phyloP scores from a whole-genome alignment of 1,139 yeast species.

The Saccharomyces hybrid region DNA sequence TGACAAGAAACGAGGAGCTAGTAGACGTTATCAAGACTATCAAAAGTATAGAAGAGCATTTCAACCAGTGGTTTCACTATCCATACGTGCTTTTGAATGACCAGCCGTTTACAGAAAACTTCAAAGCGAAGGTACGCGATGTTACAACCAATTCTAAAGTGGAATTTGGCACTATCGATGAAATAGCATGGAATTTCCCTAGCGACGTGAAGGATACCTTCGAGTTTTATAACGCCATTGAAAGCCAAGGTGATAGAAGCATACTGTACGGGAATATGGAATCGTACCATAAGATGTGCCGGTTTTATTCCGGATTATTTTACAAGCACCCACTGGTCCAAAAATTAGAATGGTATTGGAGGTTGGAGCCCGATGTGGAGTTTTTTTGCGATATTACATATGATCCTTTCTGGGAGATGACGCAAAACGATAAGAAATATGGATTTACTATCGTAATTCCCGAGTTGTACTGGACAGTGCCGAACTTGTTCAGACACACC shows the following conservation, averaged over 20 bases:
- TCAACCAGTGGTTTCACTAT: slow-evolving; percentile 83
- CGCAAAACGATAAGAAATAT: slow-evolving; percentile 56
- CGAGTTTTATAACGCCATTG: slow-evolving; percentile 42
- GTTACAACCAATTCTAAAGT: slow-evolving; percentile 45
- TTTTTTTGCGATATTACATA: slow-evolving; percentile 85
- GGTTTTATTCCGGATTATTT: slow-evolving; percentile 34
- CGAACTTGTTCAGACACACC: slow-evolving; percentile 69
- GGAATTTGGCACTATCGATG: slow-evolving; percentile 23
- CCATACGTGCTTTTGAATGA: slow-evolving; percentile 87
- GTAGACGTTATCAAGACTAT: slow-evolving; percentile 63
- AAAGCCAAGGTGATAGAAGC: slow-evolving; percentile 70
- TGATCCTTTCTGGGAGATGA: slow-evolving; percentile 85
- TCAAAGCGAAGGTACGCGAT: slow-evolving; percentile 43
- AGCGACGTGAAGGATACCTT: slow-evolving; percentile 15
- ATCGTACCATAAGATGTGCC: slow-evolving; percentile 63
- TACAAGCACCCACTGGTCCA: slow-evolving; percentile 63
- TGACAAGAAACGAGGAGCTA: slow-evolving; percentile 70
- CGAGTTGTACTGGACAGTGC: slow-evolving; percentile 73
- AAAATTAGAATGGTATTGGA: slow-evolving; percentile 83
- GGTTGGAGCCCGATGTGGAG: slow-evolving; percentile 86
- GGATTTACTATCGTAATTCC: slow-evolving; percentile 75
- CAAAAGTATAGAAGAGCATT: slow-evolving; percentile 69
- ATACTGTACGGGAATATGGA: slow-evolving; percentile 75
- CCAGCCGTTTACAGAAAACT: slow-evolving; percentile 58
- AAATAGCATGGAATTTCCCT: slow-evolving; percentile 33